Evolutionary conservation across 306 rosid species (phyloP).

Genomic region (Dryas octopetala): DNA sequence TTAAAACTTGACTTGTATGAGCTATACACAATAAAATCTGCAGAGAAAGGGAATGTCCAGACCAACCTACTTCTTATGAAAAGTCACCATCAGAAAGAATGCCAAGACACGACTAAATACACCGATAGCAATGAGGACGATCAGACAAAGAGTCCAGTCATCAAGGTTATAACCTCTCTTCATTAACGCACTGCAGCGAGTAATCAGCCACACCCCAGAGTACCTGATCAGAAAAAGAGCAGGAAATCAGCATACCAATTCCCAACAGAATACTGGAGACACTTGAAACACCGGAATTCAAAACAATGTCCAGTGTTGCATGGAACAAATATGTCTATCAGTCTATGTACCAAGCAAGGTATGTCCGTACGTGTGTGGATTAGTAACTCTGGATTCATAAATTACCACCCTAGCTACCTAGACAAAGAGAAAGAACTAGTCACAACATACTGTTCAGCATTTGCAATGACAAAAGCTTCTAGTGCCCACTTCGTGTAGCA

Average conservation of each 20-base stretch:
- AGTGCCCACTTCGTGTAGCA: conserved; percentile 45
- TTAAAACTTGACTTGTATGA: neutral
- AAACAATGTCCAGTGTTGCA: neutral
- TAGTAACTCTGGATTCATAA: neutral
- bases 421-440: neutral
- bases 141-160: conserved; percentile 58
- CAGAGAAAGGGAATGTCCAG: neutral
- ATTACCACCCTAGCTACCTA: neutral
- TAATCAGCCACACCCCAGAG: conserved; percentile 82
- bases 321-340: neutral
- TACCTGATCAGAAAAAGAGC: conserved; percentile 45
- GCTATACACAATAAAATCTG: neutral
- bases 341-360: too few species aligned
- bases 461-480: conserved; percentile 40
- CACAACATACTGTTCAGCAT: conserved; percentile 36
- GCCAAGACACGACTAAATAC: conserved; percentile 45
- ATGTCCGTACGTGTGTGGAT: neutral
- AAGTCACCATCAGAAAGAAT: conserved; percentile 43
- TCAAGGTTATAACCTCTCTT: conserved; percentile 50
- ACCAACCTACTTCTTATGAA: conserved; percentile 42
- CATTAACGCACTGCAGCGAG: conserved; percentile 69
- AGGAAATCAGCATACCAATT: conserved; percentile 5
- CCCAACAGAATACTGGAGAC: neutral
- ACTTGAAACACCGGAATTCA: too few species aligned
- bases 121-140: conserved; percentile 46